A percentile compares a stretch with the other conserved stretches of the same genome.
Conservation (phyloP, 345 rosid genomes). For the Turnera subulata region DNA sequence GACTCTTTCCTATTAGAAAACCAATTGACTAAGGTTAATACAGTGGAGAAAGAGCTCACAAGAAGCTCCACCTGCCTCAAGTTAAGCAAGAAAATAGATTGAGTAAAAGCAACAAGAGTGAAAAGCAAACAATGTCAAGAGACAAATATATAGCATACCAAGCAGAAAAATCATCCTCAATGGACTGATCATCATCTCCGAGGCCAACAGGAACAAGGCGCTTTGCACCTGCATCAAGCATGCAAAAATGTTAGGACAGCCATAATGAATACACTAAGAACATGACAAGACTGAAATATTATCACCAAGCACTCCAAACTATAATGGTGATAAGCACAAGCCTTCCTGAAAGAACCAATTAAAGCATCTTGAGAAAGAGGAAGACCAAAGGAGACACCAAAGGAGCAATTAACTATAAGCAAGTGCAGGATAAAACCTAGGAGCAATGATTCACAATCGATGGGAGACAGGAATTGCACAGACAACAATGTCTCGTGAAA, state of each 20-base stretch:
- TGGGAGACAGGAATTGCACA: too few species aligned
- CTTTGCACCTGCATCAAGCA: conserved; percentile 58
- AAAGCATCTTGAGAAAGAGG: too few species aligned
- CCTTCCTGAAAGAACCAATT: too few species aligned
- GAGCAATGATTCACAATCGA: too few species aligned
- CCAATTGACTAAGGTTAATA: conserved; percentile 4
- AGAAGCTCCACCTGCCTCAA: background rate
- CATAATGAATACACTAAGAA: background rate
- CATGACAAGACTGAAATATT: background rate
- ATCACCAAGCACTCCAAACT: background rate
- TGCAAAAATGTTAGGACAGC: background rate
- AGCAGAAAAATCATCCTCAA: conserved; percentile 83
- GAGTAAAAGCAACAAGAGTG: conserved; percentile 1
- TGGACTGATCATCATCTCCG: conserved; percentile 91
- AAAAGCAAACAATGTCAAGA: background rate
- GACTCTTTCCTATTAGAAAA: conserved; percentile 58
- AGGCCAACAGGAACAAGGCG: conserved; percentile 74
- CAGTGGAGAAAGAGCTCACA: background rate
- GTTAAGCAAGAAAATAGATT: background rate
- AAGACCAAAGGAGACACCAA: too few species aligned
- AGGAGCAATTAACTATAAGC: too few species aligned
- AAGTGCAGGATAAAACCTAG: too few species aligned
- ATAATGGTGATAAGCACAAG: too few species aligned
- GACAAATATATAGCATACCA: conserved; percentile 13
- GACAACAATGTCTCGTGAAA: too few species aligned